These are phyloP conservation scores for Delonix regia DNA, from an alignment of 306 rosid genomes.

Conservation along the genomic window DNA sequence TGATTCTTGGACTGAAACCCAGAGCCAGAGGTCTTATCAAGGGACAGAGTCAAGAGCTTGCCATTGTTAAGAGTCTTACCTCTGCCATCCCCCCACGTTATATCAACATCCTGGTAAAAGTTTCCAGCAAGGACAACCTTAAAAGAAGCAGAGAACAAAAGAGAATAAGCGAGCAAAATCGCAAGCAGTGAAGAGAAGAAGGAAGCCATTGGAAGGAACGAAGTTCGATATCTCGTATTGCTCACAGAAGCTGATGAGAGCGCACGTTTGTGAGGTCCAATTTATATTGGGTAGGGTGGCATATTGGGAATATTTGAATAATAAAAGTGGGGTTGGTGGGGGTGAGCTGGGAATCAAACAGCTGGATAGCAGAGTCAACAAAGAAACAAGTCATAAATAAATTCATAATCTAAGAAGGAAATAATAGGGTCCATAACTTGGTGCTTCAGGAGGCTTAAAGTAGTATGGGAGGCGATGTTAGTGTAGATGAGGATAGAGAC, in stretches of 20 bases:
- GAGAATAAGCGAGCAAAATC: neutral
- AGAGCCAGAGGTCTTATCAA: constrained; percentile 69
- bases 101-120: constrained; percentile 54
- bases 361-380: constrained; percentile 39
- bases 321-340: constrained; percentile 39
- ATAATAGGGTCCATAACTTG: constrained; percentile 37
- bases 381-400: no score
- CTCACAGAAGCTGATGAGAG: neutral
- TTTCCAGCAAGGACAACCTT: constrained; percentile 38
- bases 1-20: constrained; percentile 70
- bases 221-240: neutral
- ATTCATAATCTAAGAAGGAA: neutral
- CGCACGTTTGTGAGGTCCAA: neutral
- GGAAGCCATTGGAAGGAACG: constrained; percentile 28
- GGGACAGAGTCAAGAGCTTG: constrained; percentile 62
- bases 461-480: neutral
- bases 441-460: constrained; percentile 22
- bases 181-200: constrained; percentile 12
- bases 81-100: constrained; percentile 77
- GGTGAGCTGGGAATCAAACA: constrained; percentile 35
- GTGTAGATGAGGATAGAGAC: neutral
- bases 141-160: constrained; percentile 13
- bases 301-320: constrained; percentile 31
- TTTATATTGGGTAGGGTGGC: constrained; percentile 29
- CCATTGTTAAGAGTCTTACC: constrained; percentile 60